Evolutionary conservation across 2,329 filamentous ascomycete species (phyloP).

Genomic region (Colletotrichum magnum): DNA sequence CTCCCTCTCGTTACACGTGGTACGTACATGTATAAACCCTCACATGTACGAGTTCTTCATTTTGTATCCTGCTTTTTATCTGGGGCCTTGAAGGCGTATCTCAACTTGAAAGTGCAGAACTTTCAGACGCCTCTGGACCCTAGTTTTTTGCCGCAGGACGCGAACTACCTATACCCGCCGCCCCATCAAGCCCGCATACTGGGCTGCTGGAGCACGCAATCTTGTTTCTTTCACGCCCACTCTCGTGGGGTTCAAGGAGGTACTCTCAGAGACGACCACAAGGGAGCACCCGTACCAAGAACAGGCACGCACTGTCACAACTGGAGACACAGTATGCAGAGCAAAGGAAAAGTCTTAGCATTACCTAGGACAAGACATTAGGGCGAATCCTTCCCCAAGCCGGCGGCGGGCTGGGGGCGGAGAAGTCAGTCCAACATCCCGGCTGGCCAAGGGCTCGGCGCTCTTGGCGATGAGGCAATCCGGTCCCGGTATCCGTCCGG

Average conservation of each 20-base stretch:
- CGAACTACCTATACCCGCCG: neutral
- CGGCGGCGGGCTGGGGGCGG: constrained; percentile 1
- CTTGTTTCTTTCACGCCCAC: constrained; percentile 28
- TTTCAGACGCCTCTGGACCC: constrained; percentile 6
- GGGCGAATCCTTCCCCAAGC: constrained; percentile 23
- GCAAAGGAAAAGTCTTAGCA: constrained; percentile 23
- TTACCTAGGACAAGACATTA: constrained; percentile 40
- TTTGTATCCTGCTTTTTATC: constrained; percentile 5
- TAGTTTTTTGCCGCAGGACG: constrained; percentile 5
- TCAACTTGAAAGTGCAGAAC: constrained; percentile 6
- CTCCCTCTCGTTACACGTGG: neutral
- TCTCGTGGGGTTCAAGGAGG: constrained; percentile 15
- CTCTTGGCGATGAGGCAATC: constrained; percentile 30
- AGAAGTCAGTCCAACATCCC: constrained; percentile 1
- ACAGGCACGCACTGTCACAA: too few species aligned
- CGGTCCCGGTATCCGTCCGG: constrained; percentile 28
- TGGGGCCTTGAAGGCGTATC: neutral
- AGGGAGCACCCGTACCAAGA: neutral
- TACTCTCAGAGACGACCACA: too few species aligned
- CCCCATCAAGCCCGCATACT: neutral
- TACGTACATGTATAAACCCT: constrained; percentile 11
- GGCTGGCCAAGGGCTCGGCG: constrained; percentile 34
- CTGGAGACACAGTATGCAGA: neutral
- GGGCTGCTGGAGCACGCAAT: constrained; percentile 32
- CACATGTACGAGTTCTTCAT: too few species aligned